These are phyloP conservation scores for Talaromyces sp. DNA, from an alignment of 2,329 filamentous ascomycete species.

Conservation along the genomic window DNA sequence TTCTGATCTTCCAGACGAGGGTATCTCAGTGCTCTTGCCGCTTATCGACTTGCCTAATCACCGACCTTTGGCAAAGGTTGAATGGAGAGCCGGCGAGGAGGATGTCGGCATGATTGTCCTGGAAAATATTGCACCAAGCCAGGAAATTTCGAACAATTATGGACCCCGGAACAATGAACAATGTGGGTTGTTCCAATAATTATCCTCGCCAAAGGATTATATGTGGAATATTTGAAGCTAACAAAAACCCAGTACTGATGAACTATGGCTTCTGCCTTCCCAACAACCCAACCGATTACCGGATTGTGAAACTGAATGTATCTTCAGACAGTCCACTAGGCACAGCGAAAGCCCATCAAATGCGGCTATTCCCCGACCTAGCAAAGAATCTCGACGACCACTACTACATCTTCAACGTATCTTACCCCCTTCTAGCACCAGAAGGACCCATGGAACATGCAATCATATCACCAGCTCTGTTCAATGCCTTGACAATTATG, in stretches of 20 bases:
- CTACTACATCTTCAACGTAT: constrained; percentile 50
- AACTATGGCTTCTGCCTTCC: constrained; percentile 51
- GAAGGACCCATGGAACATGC: constrained; percentile 41
- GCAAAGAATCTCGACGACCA: constrained; percentile 36
- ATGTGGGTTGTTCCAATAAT: constrained; percentile 30
- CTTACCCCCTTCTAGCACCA: constrained; percentile 43
- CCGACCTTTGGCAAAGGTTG: constrained; percentile 60
- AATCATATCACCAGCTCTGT: constrained; percentile 47
- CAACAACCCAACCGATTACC: constrained; percentile 49
- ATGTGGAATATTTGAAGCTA: not conserved
- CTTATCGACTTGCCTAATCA: constrained; percentile 75
- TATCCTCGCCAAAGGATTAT: not conserved
- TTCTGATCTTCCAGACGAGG: constrained; percentile 53
- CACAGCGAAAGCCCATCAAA: constrained; percentile 37
- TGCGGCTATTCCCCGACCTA: constrained; percentile 37
- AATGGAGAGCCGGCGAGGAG: constrained; percentile 57
- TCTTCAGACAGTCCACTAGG: constrained; percentile 43
- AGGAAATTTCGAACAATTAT: constrained; percentile 70
- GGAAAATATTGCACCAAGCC: constrained; percentile 53
- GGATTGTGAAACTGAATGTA: constrained; percentile 43
- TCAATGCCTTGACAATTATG: constrained; percentile 46
- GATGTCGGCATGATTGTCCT: constrained; percentile 48
- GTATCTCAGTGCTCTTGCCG: constrained; percentile 70
- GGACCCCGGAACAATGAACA: constrained; percentile 76
- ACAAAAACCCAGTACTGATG: constrained; percentile 41